Base-by-base conservation (phyloP, 2,329 filamentous ascomycete species). In the Cryoendolithus antarcticus region DNA sequence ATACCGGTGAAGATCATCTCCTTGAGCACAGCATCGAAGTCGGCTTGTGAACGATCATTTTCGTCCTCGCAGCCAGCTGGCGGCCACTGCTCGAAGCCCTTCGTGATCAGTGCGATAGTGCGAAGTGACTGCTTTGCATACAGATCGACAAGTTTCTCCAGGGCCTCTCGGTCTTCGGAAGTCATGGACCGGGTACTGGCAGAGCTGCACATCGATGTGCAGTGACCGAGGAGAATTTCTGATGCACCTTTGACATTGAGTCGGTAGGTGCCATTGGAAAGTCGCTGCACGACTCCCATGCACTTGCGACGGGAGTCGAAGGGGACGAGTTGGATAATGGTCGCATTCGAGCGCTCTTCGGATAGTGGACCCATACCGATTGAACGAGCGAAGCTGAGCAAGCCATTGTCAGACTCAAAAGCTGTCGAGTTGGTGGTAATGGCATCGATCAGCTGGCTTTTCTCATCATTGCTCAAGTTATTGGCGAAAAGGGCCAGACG, bases 1-100 rank as follows among this genome's bases (percentile, higher is more conserved):
- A 84, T 65, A 12, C 77, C 76, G 48, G 86, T 62, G 63, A 86
- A 82, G 4, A 72, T 77, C 74, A 89, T 84, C 37, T 82, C 69
- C 38, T 71, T 69, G 57, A 86, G 82, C 2, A 88, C 58, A 43
- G 76, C 72, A 9, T 77, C 72, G 43, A 88, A 82, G 4, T 77
- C 65, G n/a, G 74, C 77, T 42, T 80, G 71, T 13, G 69, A 70
- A 5, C 65, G 57, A 46, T 82, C 76, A 43, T 81, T 77, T 44
- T 80, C 74, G 24, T 69, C 58, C 27, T 61, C 69, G 32, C 64
- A 74, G 9, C 71, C 73, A 34, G 72, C 70, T 3, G 86, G 86
- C 13, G 86, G 86, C 86, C 86, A 82, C 39, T 75, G 72, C 19
- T 82, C 74, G 48, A 91, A 93, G 51, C 94, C 86, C 39, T 78